These are phyloP conservation scores for Trichoderma gamsii DNA, from an alignment of 495 filamentous ascomycete species.

Conservation along the genomic window DNA sequence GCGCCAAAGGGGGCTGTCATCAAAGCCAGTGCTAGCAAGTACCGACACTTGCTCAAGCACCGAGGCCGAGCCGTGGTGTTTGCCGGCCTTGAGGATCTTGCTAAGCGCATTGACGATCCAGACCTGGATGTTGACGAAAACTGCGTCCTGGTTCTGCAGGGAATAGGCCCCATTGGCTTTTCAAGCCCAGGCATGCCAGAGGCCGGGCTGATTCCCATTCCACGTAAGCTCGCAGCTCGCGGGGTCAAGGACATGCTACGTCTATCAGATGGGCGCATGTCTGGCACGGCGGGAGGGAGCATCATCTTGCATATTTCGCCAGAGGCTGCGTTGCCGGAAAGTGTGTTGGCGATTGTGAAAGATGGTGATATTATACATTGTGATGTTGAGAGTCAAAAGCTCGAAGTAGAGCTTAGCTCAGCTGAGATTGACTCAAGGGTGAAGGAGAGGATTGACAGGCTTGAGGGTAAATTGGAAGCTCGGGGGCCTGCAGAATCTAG, in stretches of 20 bases:
- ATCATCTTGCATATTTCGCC: slow-evolving; percentile 63
- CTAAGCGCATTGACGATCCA: slow-evolving; percentile 51
- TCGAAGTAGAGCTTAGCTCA: slow-evolving; percentile 45
- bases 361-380: slow-evolving; percentile 53
- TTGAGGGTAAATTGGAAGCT: neutral
- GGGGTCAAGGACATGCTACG: slow-evolving; percentile 62
- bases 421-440: slow-evolving; percentile 41
- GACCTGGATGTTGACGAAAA: slow-evolving; percentile 44
- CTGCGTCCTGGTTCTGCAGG: slow-evolving; percentile 54
- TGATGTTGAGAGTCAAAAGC: slow-evolving; percentile 39
- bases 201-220: slow-evolving; percentile 59
- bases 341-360: slow-evolving; percentile 53
- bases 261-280: slow-evolving; percentile 62
- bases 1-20: slow-evolving; percentile 49
- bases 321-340: slow-evolving; percentile 50
- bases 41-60: slow-evolving; percentile 45
- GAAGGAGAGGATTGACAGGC: slow-evolving; percentile 27
- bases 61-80: slow-evolving; percentile 55
- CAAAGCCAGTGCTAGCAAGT: slow-evolving; percentile 58
- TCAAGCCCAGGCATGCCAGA: slow-evolving; percentile 62
- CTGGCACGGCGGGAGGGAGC: slow-evolving; percentile 61
- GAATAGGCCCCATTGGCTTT: slow-evolving; percentile 54
- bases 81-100: slow-evolving; percentile 49
- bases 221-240: slow-evolving; percentile 51
- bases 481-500: slow-evolving; percentile 17